Evolutionary conservation across 768 basidiomycete genomes (phyloP).

Genomic region (Amanita fuliginea): DNA sequence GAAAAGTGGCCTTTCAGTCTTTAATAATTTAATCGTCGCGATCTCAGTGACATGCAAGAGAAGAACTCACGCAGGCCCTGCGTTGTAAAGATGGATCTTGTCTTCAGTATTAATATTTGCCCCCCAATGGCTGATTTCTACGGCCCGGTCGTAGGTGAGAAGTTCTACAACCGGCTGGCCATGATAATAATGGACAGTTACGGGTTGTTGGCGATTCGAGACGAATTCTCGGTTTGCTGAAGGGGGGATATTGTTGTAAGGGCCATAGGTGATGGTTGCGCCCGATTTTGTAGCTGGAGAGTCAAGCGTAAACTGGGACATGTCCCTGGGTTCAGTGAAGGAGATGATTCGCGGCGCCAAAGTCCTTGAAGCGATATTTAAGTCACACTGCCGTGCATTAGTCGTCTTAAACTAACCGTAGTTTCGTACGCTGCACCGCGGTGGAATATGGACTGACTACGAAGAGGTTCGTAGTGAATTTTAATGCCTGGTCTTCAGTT

Average conservation of each 20-base stretch:
- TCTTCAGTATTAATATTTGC: slow-evolving; percentile 91
- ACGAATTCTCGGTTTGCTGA: slow-evolving; percentile 50
- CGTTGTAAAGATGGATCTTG: slow-evolving; percentile 75
- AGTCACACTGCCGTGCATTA: background rate
- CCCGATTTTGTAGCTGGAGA: slow-evolving; percentile 60
- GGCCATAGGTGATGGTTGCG: slow-evolving; percentile 79
- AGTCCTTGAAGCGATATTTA: slow-evolving; percentile 32
- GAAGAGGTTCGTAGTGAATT: slow-evolving; percentile 68
- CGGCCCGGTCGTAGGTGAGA: slow-evolving; percentile 56
- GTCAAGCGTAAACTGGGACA: slow-evolving; percentile 53
- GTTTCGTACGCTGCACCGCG: slow-evolving; percentile 73
- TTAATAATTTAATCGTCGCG: background rate
- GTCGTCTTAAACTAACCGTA: slow-evolving; percentile 45
- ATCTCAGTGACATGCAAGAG: slow-evolving; percentile 4
- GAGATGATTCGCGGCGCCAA: slow-evolving; percentile 60
- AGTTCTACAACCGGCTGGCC: slow-evolving; percentile 78
- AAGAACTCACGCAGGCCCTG: slow-evolving; percentile 71
- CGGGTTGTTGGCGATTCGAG: slow-evolving; percentile 46
- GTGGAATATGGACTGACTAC: slow-evolving; percentile 80
- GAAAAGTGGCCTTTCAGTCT: slow-evolving; percentile 96
- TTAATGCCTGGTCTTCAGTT: slow-evolving; percentile 66
- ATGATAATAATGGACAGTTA: slow-evolving; percentile 72
- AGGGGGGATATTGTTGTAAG: slow-evolving; percentile 64
- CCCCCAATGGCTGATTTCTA: slow-evolving; percentile 97
- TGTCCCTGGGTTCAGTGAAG: slow-evolving; percentile 53